These are phyloP conservation scores for Hypoxylon sp. DNA, from an alignment of 2,329 filamentous ascomycete species.

Conservation along the genomic window DNA sequence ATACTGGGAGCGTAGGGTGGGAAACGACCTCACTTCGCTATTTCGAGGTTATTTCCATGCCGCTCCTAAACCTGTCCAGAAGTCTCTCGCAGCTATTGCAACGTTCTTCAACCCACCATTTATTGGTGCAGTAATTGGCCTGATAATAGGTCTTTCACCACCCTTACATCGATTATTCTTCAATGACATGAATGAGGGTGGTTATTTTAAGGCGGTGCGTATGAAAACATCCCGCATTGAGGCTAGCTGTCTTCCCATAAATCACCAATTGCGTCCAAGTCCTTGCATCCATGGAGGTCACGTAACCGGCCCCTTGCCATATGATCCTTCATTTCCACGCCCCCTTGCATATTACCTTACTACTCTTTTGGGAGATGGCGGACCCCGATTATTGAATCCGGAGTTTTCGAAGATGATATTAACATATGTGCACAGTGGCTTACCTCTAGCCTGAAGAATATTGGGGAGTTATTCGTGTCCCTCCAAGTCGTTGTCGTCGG, in stretches of 20 bases:
- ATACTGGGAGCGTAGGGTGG: slow-evolving; percentile 34
- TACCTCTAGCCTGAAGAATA: slow-evolving; percentile 66
- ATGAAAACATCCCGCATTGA: slow-evolving; percentile 12
- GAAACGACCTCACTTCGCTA: slow-evolving; percentile 46
- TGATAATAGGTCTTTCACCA: slow-evolving; percentile 66
- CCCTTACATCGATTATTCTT: slow-evolving; percentile 69
- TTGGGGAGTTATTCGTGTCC: slow-evolving; percentile 71
- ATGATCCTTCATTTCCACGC: neutral
- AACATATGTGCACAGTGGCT: slow-evolving; percentile 59
- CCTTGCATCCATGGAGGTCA: neutral
- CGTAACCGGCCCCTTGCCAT: neutral
- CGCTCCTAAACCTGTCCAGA: slow-evolving; percentile 57
- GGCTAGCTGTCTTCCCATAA: neutral
- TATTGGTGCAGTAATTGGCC: slow-evolving; percentile 66
- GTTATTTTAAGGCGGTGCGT: slow-evolving; percentile 65
- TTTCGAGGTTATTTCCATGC: slow-evolving; percentile 27
- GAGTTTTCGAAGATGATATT: slow-evolving; percentile 11
- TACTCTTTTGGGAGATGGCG: neutral
- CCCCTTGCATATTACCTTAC: neutral
- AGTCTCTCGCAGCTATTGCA: slow-evolving; percentile 52
- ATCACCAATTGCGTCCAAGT: neutral
- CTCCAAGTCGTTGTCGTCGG: slow-evolving; percentile 72
- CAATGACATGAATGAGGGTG: slow-evolving; percentile 64
- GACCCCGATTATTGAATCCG: neutral
- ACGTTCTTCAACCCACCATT: slow-evolving; percentile 68